A percentile compares a stretch with the other conserved stretches of the same genome.
phyloP scores from a whole-genome alignment of 1,284 basidiomycete species.

The Xerocomus nothofagi region DNA sequence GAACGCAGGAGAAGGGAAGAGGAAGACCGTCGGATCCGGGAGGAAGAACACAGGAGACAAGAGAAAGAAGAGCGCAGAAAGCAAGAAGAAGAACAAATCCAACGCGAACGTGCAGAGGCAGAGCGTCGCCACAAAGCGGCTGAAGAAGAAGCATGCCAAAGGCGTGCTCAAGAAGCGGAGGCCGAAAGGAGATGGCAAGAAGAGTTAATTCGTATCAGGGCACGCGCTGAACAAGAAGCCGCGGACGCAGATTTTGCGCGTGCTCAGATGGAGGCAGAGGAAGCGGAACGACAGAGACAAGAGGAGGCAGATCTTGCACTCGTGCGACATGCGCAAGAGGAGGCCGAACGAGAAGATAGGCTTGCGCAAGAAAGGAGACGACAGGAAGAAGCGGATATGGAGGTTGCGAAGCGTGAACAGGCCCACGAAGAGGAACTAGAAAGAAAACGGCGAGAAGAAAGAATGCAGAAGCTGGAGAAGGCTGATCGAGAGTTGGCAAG shows the following conservation, averaged over 20 bases:
- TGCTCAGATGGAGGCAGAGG: conserved; percentile 35
- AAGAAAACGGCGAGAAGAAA: conserved; percentile 37
- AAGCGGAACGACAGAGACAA: conserved; percentile 31
- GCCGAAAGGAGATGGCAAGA: conserved; percentile 35
- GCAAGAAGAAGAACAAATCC: conserved; percentile 22
- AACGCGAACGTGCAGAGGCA: conserved; percentile 21
- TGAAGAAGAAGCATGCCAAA: conserved; percentile 15
- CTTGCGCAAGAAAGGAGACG: conserved; percentile 21
- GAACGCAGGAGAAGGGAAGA: conserved; percentile 2
- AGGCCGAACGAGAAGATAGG: conserved; percentile 29
- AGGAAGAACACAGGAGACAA: conserved; percentile 5
- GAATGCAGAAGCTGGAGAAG: conserved; percentile 25
- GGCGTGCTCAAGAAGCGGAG: conserved; percentile 24
- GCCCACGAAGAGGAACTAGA: conserved; percentile 40
- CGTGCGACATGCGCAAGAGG: conserved; percentile 32
- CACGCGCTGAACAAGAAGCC: conserved; percentile 34
- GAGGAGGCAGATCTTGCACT: conserved; percentile 35
- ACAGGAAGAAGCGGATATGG: conserved; percentile 35
- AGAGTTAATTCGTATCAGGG: conserved; percentile 32
- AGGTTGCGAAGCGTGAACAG: conserved; percentile 38
- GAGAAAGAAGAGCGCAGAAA: conserved; percentile 20
- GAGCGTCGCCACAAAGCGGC: conserved; percentile 18
- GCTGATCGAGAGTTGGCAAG: conserved; percentile 32
- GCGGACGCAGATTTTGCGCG: conserved; percentile 37
- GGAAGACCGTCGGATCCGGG: conserved; percentile 6